Evolutionary conservation across 768 basidiomycete species (phyloP), one percentile per base, ranked within the genome.

Genomic region (Russula abietina): DNA sequence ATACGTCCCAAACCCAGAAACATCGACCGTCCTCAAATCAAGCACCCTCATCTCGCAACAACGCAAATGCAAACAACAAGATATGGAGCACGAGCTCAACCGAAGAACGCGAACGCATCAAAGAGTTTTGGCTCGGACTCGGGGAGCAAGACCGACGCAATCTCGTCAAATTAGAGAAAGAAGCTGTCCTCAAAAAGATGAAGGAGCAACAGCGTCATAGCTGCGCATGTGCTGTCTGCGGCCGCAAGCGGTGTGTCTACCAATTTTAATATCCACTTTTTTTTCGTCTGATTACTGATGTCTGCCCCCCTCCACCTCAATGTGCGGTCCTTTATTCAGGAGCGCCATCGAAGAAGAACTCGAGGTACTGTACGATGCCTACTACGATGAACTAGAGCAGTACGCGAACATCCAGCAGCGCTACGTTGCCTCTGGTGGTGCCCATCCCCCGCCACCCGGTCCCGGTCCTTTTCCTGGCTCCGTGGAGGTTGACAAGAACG

Each of bases 291-390:
- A 68, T 73, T 55, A 66, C 59, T 53, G 68, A 52, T 33, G 43
- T 48, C 43, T 58, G 32, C 14, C 19, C 45, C 51, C 39, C 51
- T 28, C 51, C n/a, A n/a, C n/a, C 32, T 55, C 55, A 32, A 28
- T 57, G 33, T 19, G 48, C 49, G 45, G 22, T 59, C 41, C 11
- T 10, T 16, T 43, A 49, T 48, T n/a, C 71, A 95, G 92, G 70
- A 88, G 89, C 80, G 95, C 95, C 67, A 98, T 99, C 80, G 97
- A 99, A 81, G 92, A 95, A 80, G 97, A 99, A 82, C 89, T 99
- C 76, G 93, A 98, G 82, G 92, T 94, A 80, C 88, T 98, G 79
- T 99, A 99, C 85, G 96, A 98, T 84, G 94, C 95, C 81, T 99
- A 98, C 84, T 98, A 98, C 86, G 93, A 97, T 76, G 96, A 98